Evolutionary conservation across 2,329 filamentous ascomycete species (phyloP).

Genomic region (Paecilomyces dactylethromorphus): DNA sequence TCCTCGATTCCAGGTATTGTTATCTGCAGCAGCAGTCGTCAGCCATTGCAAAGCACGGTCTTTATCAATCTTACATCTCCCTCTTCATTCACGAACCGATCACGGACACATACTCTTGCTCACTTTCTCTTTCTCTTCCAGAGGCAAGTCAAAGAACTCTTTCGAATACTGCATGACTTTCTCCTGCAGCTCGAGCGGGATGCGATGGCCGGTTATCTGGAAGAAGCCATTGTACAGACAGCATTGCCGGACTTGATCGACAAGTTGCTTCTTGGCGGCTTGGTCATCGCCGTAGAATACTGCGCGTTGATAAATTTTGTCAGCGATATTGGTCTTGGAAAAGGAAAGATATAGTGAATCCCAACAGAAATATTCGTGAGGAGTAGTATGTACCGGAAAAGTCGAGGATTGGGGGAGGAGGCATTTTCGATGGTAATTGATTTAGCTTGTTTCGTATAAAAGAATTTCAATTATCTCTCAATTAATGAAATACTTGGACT

Average conservation of each 20-base stretch:
- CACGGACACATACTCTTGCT: constrained; percentile 19
- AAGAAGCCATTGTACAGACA: constrained; percentile 32
- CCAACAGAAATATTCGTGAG: background rate
- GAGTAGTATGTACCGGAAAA: background rate
- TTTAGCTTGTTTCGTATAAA: background rate
- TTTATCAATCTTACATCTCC: background rate
- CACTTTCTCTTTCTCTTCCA: constrained; percentile 36
- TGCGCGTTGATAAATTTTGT: background rate
- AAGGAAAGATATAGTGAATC: background rate
- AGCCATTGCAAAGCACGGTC: background rate
- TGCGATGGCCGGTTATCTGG: constrained; percentile 37
- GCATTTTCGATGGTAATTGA: background rate
- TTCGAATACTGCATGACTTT: constrained; percentile 32
- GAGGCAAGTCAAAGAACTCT: constrained; percentile 33
- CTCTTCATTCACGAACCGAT: background rate
- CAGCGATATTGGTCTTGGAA: background rate
- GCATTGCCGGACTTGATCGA: background rate
- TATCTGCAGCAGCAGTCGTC: constrained; percentile 14
- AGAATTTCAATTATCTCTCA: no score
- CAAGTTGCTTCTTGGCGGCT: background rate
- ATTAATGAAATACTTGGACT: no score
- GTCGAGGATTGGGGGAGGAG: background rate
- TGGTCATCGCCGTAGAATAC: background rate
- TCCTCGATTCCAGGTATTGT: constrained; percentile 36
- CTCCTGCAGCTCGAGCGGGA: constrained; percentile 32